Base-by-base conservation (phyloP, 371 early-diverging fungal genomes). In the Syncephalastrum monosporum region DNA sequence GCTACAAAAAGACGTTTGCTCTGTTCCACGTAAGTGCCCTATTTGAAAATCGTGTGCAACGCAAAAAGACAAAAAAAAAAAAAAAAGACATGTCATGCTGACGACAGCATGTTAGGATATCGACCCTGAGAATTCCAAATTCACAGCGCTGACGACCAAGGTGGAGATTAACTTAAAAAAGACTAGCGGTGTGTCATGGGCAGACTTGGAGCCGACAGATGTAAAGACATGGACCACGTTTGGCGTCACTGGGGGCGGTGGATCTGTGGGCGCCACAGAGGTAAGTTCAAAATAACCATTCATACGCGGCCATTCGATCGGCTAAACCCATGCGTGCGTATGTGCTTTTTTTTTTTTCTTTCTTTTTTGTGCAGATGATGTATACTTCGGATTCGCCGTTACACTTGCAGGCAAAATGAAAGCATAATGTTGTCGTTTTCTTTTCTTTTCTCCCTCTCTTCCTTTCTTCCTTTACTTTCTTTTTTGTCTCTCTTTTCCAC, bases 81-180 rank as follows among this genome's bases (percentile, higher is more conserved):
- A 13, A 24, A 43, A 29, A 17, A 45, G 42, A 29, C 8, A 55
- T 19, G 24, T 16, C 29, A 45, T 43, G 38, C 38, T 33, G 38
- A 33, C 38, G 38, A 45, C 42, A 23, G 23, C 21, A 41, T 21
- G 29, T n/a, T 60, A 87, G 79, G 76, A 79, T 6, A 93, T 96
- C 53, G 84, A 86, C 38, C 84, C 89, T 4, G 79, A 56, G 13
- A 69, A 75, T 14, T 89, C 86, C 53, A 83, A 83, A 27, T 93
- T 72, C 64, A 86, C 85, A 58, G 78, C 88, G 8, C 66, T 96
- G 59, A 71, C 85, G 6, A 94, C 96, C 48, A 97, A 97, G 71
- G 83, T 92, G 47, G 96, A 96, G 68, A 65, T 97, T 25, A 83
- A 64, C 25, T 76, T 96, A 67, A 85, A 85, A 64, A 97, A 97